Evolutionary conservation across 1,284 basidiomycete genomes (phyloP), one percentile per base, ranked within the genome.

Genomic region (Puccinia coronata): DNA sequence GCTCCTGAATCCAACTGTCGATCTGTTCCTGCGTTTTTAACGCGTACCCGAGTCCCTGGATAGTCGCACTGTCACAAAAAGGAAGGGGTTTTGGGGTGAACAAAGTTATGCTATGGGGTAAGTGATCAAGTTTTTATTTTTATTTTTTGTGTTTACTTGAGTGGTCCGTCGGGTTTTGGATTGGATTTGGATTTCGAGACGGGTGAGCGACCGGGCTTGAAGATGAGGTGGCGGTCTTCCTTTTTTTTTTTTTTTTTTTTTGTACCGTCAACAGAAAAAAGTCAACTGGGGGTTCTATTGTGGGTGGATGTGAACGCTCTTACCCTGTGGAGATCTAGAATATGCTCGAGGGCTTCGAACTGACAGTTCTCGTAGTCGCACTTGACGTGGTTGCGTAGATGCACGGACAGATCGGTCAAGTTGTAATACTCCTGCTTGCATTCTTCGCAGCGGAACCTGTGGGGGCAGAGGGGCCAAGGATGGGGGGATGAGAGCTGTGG

Each of bases 181-280:
- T 70, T 70, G 5, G 67, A 25, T 49, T 63, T 59, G 1, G 43
- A 5, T 70, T n/a, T 9, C n/a, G 61, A 16, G 11, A 70, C 23
- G 28, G 77, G 77, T 43, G 14, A 16, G 28, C 63, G 57, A 11
- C 67, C 77, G n/a, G 77, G 77, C 61, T 71, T 80, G 31, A 80
- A 80, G 18, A 65, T 55, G 11, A 80, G 57, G 49, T 80, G 77
- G 0, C 77, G 65, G 70, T 80, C 77, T 59, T 80, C 77, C 77
- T 80, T 39, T 57, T 2, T 31, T 47, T 49, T 59, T 59, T 4
- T 59, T 16, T 59, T n/a, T 59, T 59, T 59, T 59, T 59, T 59
- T 25, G 11, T n/a, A 57, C 43, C 16, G 12, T n/a, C n/a, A 43
- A 20, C 39, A 31, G n/a, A 76, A 39, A 51, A 61, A 47, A 49